A percentile compares a stretch with the other conserved stretches of the same genome.
These are phyloP conservation scores for Deinandra increscens DNA, from an alignment of 129 eudicot genomes.

Conservation along the genomic window DNA sequence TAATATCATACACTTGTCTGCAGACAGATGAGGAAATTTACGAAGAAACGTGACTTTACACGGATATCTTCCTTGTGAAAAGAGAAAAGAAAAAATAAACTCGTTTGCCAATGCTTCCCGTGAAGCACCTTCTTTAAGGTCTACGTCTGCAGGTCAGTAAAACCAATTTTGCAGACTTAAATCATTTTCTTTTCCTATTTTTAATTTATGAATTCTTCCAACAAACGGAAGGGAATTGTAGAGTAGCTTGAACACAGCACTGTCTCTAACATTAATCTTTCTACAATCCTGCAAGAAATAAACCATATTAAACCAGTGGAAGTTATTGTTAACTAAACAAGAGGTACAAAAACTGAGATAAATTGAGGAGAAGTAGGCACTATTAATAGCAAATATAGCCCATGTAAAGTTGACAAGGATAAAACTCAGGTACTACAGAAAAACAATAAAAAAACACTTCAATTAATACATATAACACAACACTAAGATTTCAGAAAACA, in stretches of 20 bases:
- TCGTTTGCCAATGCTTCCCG: constrained; percentile 60
- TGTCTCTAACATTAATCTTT: constrained; percentile 70
- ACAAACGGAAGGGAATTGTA: constrained; percentile 63
- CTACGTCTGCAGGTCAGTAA: constrained; percentile 69
- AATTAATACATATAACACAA: neutral
- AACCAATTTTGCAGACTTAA: constrained; percentile 65
- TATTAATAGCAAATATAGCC: neutral
- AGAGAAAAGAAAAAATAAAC: constrained; percentile 68
- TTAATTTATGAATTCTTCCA: constrained; percentile 63
- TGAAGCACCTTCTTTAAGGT: constrained; percentile 57
- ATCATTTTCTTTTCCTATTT: constrained; percentile 40
- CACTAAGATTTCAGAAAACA: neutral
- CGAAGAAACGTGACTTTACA: constrained; percentile 92
- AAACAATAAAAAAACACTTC: neutral
- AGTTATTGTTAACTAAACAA: neutral
- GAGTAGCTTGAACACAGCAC: constrained; percentile 76
- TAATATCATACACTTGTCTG: constrained; percentile 73
- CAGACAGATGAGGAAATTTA: constrained; percentile 75
- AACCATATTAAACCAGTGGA: neutral
- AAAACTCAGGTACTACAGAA: neutral
- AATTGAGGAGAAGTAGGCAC: neutral
- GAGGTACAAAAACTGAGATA: neutral
- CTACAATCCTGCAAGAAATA: constrained; percentile 59
- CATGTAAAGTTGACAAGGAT: neutral
- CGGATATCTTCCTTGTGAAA: constrained; percentile 85